Evolutionary conservation across 345 rosid species (phyloP).

Genomic region (Bretschneidera sinensis): DNA sequence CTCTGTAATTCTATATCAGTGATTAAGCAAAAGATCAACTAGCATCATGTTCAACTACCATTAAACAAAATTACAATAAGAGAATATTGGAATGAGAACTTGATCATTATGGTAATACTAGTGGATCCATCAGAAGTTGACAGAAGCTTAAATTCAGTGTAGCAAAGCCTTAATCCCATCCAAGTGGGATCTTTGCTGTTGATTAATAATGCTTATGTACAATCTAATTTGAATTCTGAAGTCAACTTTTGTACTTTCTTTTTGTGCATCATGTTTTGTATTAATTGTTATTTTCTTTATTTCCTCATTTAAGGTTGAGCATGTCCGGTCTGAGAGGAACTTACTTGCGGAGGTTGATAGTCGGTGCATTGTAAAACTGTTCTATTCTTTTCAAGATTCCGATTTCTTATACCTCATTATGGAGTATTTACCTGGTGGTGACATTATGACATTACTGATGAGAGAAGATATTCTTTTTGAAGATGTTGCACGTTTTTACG

Average conservation of each 20-base stretch:
- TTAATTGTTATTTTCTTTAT: constrained; percentile 5
- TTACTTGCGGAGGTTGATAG: constrained; percentile 97
- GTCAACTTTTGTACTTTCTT: constrained; percentile 2
- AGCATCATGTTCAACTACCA: neutral
- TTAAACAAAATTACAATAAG: neutral
- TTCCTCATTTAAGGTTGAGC: constrained; percentile 71
- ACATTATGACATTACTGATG: constrained; percentile 97
- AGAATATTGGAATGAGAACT: neutral
- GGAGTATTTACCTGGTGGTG: constrained; percentile 99
- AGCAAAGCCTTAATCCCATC: neutral
- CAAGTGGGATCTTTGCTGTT: constrained; percentile 1
- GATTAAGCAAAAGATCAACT: neutral
- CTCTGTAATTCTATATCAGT: no score
- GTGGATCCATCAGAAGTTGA: constrained; percentile 1
- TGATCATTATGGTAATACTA: neutral
- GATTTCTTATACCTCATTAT: constrained; percentile 90
- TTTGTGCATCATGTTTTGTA: constrained; percentile 6
- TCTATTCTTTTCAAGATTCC: constrained; percentile 97
- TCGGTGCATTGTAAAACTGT: constrained; percentile 83
- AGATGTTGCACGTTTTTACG: constrained; percentile 87
- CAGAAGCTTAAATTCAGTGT: constrained; percentile 1
- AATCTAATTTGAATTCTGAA: neutral
- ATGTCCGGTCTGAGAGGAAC: constrained; percentile 97
- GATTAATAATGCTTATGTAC: neutral
- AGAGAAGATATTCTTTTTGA: constrained; percentile 94